Base-by-base conservation (phyloP, 495 filamentous ascomycete genomes). In the Lasiosphaeriaceae sp. region DNA sequence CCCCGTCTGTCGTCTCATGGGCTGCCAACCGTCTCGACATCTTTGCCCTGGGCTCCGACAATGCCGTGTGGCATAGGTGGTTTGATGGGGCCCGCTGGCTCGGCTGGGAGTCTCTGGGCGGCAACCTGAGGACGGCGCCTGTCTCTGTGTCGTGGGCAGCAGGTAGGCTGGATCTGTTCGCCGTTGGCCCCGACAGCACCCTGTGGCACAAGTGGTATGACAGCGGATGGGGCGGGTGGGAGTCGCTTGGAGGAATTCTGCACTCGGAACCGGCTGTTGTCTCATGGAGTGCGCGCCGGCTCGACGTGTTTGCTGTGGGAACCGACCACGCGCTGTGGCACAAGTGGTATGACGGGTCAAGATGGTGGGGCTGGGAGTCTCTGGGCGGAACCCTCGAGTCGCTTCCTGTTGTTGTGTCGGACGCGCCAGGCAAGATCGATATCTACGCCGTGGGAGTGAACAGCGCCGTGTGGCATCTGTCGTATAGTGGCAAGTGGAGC, bases 291-390 rank as follows among this genome's bases (percentile, higher is more conserved):
- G 6, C 50, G 1, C 55, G 54, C 11, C 69, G 69, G 6, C 48
- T 74, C 8, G 72, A 76, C 51, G 41, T 76, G 37, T 71, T 73
- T 24, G 69, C 57, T 16, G 21, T 57, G 21, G 61, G 56, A 7
- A 49, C 21, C 0, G 48, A 71, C 19, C 47, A 45, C 12, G 54
- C 56, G 11, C 51, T 69, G 6, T 58, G 55, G 29, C 66, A 68
- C 45, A 62, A 54, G 48, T 66, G 53, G 56, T 68, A 55, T 41
- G 56, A 66, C 51, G 59, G 60, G 16, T 45, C 17, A 2, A 57
- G 62, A 39, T 60, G 56, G 41, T 43, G 26, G 11, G 16, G 20
- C 1, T 67, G 65, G 64, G 56, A 56, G 57, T 48, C 14, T 20
- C 55, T 63, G 3, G 67, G 65, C 17, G 37, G 47, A 0, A 56